Evolutionary conservation across 164 flowering plant genomes (phyloP).

Genomic region (Cinnamomum micranthum): DNA sequence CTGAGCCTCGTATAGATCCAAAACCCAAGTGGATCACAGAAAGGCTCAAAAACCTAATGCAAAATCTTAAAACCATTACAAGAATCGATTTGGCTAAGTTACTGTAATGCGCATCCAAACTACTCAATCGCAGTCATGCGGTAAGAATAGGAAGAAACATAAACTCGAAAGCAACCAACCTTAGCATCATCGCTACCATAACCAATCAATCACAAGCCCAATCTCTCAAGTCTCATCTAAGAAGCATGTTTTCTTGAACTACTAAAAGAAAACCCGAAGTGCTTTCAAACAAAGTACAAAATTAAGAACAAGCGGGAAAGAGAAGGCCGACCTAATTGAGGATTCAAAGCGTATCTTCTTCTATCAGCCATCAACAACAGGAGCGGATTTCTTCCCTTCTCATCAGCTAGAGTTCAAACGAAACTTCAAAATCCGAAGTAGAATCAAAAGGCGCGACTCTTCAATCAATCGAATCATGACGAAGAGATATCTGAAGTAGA

Average conservation of each 20-base stretch:
- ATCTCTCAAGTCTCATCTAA: not conserved
- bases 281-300: not conserved
- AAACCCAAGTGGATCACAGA: no score
- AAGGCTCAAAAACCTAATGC: no score
- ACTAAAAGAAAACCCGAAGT: not conserved
- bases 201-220: not conserved
- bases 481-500: not conserved
- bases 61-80: no score
- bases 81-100: no score
- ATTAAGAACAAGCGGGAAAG: not conserved
- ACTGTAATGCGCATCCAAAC: no score
- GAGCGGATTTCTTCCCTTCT: conserved; percentile 11
- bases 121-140: not conserved
- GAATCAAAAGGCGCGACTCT: no score
- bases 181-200: not conserved
- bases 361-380: conserved; percentile 38
- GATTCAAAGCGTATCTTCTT: conserved; percentile 33
- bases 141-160: not conserved
- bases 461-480: no score
- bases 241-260: not conserved
- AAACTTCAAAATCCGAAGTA: not conserved
- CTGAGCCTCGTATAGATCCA: no score
- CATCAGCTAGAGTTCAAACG: conserved; percentile 9
- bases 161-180: not conserved
- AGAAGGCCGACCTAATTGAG: conserved; percentile 32